Evolutionary conservation across 257 asterid species (phyloP).

Genomic region (Apocynum venetum): DNA sequence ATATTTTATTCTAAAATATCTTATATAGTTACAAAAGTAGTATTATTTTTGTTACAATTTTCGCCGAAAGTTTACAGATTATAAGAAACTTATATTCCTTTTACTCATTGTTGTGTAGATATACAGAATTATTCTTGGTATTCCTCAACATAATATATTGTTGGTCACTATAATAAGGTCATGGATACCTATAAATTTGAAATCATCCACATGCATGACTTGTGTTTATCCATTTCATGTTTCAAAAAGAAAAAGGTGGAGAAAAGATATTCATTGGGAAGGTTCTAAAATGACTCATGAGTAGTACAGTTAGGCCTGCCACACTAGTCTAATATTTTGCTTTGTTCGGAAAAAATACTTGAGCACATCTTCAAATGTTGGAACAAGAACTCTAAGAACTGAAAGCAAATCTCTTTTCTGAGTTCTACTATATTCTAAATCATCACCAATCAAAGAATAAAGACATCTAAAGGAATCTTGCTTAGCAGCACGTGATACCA

Average conservation of each 20-base stretch:
- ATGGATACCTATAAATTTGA: not conserved
- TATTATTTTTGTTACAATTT: no score
- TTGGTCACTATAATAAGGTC: not conserved
- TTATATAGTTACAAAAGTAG: no score
- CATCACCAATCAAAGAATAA: not conserved
- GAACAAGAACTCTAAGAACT: not conserved
- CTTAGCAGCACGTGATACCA: constrained; percentile 21
- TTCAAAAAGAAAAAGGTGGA: not conserved
- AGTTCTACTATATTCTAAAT: not conserved
- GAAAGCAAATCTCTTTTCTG: not conserved
- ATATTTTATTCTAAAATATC: no score
- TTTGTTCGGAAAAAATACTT: not conserved
- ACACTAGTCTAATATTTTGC: not conserved
- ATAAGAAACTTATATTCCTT: no score
- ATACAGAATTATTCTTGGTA: not conserved
- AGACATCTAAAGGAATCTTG: constrained; percentile 11
- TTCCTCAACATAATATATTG: not conserved
- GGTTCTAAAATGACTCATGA: not conserved
- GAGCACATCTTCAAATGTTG: not conserved
- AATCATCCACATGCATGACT: not conserved
- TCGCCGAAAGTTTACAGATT: no score
- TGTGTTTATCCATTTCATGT: not conserved
- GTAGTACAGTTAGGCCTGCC: not conserved
- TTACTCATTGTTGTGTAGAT: no score
- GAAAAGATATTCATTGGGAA: constrained; percentile 1